These are phyloP conservation scores for Monilinia vaccinii-corymbosi DNA, from an alignment of 2,329 filamentous ascomycete species.

Conservation along the genomic window DNA sequence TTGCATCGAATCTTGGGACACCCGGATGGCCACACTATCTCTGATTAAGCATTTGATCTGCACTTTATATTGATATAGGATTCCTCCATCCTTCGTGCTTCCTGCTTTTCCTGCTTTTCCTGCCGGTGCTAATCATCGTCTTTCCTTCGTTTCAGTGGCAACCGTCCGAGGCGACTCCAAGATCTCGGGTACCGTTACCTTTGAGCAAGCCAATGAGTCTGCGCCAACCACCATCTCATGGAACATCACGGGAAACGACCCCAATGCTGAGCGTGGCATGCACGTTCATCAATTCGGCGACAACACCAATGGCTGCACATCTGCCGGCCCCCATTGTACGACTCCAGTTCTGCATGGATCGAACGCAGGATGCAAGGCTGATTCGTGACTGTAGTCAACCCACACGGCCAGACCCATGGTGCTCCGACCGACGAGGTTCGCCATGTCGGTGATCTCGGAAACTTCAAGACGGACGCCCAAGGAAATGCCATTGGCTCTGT, in stretches of 20 bases:
- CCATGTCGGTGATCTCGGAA: constrained; percentile 96
- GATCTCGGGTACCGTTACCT: constrained; percentile 85
- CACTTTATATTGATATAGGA: background rate
- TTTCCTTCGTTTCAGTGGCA: constrained; percentile 54
- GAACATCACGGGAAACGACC: constrained; percentile 85
- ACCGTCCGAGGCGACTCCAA: constrained; percentile 97
- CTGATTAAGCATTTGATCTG: constrained; percentile 27
- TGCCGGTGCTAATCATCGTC: constrained; percentile 6
- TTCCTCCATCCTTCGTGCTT: background rate
- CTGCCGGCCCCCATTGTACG: constrained; percentile 93
- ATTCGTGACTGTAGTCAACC: constrained; percentile 68
- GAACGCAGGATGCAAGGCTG: constrained; percentile 8
- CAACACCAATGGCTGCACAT: constrained; percentile 99
- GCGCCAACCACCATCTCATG: constrained; percentile 79
- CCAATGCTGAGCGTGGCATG: constrained; percentile 95
- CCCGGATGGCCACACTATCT: constrained; percentile 37
- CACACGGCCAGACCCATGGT: constrained; percentile 84
- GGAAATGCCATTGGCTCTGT: constrained; percentile 79
- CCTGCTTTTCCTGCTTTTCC: background rate
- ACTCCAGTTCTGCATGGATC: background rate
- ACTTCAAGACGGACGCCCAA: constrained; percentile 90
- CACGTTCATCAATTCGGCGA: constrained; percentile 99
- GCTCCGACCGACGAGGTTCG: constrained; percentile 72
- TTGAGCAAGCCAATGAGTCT: constrained; percentile 83
- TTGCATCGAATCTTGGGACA: constrained; percentile 33